Evolutionary conservation across 805 yeast genomes (phyloP).

Genomic region (Ogataea nonfermentans): DNA sequence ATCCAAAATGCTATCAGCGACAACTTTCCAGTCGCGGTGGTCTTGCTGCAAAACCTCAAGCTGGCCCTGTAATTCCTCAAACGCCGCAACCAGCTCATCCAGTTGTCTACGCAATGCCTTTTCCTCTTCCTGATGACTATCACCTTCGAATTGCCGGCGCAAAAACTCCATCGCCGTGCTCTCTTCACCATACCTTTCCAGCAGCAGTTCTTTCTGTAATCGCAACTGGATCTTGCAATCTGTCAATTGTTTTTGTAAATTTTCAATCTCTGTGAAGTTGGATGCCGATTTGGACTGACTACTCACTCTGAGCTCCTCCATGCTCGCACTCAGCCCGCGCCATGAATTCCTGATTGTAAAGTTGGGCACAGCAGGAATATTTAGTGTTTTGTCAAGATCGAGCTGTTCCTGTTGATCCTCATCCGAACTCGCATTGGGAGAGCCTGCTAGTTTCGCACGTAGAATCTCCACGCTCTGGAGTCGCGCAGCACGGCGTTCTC

Average conservation of each 20-base stretch:
- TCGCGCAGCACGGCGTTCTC: slow-evolving; percentile 20
- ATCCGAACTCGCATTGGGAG: slow-evolving; percentile 17
- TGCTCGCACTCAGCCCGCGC: slow-evolving; percentile 1
- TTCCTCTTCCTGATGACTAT: slow-evolving; percentile 5
- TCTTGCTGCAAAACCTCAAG: slow-evolving; percentile 18
- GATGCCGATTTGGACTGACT: slow-evolving; percentile 13
- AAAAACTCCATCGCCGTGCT: slow-evolving; percentile 17
- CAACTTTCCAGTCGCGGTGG: slow-evolving; percentile 16
- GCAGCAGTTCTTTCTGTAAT: slow-evolving; percentile 31
- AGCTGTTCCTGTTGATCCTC: slow-evolving; percentile 17
- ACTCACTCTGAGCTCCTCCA: not conserved
- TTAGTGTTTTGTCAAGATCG: slow-evolving; percentile 19
- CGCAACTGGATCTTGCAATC: slow-evolving; percentile 36
- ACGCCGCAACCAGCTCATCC: slow-evolving; percentile 19
- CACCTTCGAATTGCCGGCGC: slow-evolving; percentile 14
- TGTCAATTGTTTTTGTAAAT: slow-evolving; percentile 31
- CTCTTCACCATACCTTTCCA: slow-evolving; percentile 23
- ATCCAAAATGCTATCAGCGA: slow-evolving; percentile 13
- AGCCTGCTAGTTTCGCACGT: slow-evolving; percentile 21
- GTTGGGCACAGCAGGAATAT: slow-evolving; percentile 18
- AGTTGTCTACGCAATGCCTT: slow-evolving; percentile 15
- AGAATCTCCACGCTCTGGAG: slow-evolving; percentile 16
- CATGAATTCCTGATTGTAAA: slow-evolving; percentile 16
- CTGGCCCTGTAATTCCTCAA: slow-evolving; percentile 19
- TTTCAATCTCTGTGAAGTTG: slow-evolving; percentile 24